Percentiles rank a stretch among this genome's conserved stretches.
Evolutionary conservation across 2,329 filamentous ascomycete species (phyloP).

Genomic region (Epichloe scottii): DNA sequence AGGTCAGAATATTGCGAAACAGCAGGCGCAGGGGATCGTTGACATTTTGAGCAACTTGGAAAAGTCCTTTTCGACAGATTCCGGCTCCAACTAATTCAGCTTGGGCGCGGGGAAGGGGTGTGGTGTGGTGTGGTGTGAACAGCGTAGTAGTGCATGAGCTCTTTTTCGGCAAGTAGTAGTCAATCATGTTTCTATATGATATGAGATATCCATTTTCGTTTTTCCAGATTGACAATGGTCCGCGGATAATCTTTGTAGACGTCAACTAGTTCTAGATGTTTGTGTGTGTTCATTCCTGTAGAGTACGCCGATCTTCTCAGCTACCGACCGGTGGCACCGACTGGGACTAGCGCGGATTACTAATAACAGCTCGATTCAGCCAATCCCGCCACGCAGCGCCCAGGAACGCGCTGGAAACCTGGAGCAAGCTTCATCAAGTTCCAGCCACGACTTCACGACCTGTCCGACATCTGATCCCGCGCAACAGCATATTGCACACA

Average conservation of each 20-base stretch:
- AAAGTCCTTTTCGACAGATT: not conserved
- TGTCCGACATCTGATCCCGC: not conserved
- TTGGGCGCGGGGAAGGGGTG: too few relatives aligned
- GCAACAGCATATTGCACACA: too few relatives aligned
- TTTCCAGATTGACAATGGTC: too few relatives aligned
- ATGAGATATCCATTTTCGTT: too few relatives aligned
- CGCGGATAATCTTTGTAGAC: too few relatives aligned
- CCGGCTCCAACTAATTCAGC: too few relatives aligned
- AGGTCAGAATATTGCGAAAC: not conserved
- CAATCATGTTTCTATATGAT: too few relatives aligned
- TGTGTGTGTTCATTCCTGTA: not conserved
- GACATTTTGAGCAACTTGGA: not conserved
- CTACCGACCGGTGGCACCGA: not conserved
- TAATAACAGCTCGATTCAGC: not conserved
- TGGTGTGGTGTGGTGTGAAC: too few relatives aligned
- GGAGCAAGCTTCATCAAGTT: not conserved
- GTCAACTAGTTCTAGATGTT: too few relatives aligned
- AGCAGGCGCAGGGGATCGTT: not conserved
- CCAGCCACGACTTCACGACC: not conserved
- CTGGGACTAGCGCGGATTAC: not conserved
- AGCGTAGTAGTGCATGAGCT: too few relatives aligned
- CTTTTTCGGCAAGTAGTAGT: too few relatives aligned
- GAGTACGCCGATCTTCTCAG: not conserved
- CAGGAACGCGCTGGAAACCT: slow-evolving; percentile 4
- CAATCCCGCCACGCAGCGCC: slow-evolving; percentile 1